Evolutionary conservation across 768 basidiomycete species (phyloP), one percentile per base, ranked within the genome.

Genomic region (Kwoniella bestiolae): DNA sequence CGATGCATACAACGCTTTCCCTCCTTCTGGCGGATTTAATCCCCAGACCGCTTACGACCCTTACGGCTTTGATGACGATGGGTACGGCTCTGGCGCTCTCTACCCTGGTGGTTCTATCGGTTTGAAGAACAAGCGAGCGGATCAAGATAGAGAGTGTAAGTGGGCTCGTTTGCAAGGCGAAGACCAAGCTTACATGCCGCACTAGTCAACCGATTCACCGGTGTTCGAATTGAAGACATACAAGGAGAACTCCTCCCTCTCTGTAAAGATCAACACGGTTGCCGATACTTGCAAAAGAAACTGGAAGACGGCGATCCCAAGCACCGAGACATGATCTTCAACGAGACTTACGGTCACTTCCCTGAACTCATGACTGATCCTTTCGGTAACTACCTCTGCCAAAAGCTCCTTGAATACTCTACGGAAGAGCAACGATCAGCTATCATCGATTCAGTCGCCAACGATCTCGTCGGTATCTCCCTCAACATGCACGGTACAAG

Each of bases 401-500:
- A 99, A 83, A 97, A 97, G 82, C 86, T 99, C 38, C 84, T 99
- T 71, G 96, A 99, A 82, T 95, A 88, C 81, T 94, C 93, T 14
- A 95, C 93, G 14, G 96, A 99, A 73, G 96, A 99, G 73, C 96
- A 99, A 76, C 88, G 95, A 63, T 94, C 92, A 77, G 85, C 92
- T 34, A 95, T 98, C 63, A 96, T 96, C 83, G 95, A 98, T 80
- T 94, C 92, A 26, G 95, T 99, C 55, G 92, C 94, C 34, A 91
- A 94, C 77, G 96, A 99, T 74, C 86, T 99, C 55, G 96, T 99
- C 75, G 93, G 90, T 79, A 98, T 99, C 77, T 96, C 94, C 34
- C 85, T 99, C 68, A 99, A 99, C 83, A 99, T 99, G 96, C 96
- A 99, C 82, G 96, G 96, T 32, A 99, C 96, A 32, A 89, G 96